Evolutionary conservation across 352 stramenopile species (phyloP).

Genomic region (Thalassiosira mediterranea): DNA sequence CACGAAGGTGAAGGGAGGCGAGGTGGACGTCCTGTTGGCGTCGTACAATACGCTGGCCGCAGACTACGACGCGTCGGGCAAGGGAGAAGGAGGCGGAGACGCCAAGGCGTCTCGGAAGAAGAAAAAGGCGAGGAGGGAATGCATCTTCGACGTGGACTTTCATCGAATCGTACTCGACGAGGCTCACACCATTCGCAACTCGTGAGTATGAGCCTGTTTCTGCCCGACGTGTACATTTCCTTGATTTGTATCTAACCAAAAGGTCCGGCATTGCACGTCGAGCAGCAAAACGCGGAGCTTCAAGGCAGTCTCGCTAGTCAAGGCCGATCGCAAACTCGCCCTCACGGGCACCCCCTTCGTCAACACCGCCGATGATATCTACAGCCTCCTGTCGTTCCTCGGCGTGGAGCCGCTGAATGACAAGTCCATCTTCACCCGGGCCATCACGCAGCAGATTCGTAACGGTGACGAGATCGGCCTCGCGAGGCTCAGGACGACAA

Average conservation of each 20-base stretch:
- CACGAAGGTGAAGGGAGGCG: conserved; percentile 25
- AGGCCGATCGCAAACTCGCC: conserved; percentile 86
- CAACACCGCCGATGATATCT: conserved; percentile 88
- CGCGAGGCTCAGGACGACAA: conserved; percentile 82
- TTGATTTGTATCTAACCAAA: no score
- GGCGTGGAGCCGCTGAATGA: conserved; percentile 80
- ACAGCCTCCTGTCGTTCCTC: conserved; percentile 89
- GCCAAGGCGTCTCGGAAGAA: conserved; percentile 2
- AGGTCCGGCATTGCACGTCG: no score
- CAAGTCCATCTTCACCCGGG: conserved; percentile 60
- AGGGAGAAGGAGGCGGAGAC: conserved; percentile 10
- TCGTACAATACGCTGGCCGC: conserved; percentile 65
- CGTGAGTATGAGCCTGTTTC: no score
- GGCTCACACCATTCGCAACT: conserved; percentile 67
- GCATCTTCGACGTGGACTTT: conserved; percentile 68
- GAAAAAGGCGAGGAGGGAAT: conserved; percentile 36
- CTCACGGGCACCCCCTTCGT: conserved; percentile 91
- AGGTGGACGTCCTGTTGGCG: conserved; percentile 65
- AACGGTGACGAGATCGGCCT: conserved; percentile 66
- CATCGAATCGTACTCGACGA: conserved; percentile 81
- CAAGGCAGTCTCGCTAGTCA: conserved; percentile 66
- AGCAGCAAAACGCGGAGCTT: conserved; percentile 44
- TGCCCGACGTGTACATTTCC: no score
- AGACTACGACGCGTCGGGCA: conserved; percentile 39
- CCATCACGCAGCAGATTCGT: conserved; percentile 67